Base-by-base conservation (phyloP, 2,329 filamentous ascomycete species). In the Periconia sp. region DNA sequence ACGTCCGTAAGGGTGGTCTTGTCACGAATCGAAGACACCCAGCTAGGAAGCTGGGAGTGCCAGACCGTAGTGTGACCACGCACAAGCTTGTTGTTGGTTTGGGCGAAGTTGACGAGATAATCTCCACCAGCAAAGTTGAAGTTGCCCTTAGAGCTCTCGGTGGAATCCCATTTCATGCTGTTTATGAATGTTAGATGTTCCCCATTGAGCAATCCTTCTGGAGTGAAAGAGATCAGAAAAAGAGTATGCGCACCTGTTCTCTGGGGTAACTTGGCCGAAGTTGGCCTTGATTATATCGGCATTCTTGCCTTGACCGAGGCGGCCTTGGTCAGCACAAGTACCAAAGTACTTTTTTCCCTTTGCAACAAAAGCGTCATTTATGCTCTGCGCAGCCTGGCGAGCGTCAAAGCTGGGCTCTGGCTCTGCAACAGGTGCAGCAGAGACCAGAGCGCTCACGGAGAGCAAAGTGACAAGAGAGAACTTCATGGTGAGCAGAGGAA, bases 321-420 rank as follows among this genome's bases (percentile, higher is more conserved):
- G 80, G 57, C 73, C 74, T 60, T 82, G 78, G 64, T 89, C 86
- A 1, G 81, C 77, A 61, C 75, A 78, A 15, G 80, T 82, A 60
- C 87, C 87, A 51, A 82, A 86, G 75, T 89, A 90, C 61, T 82
- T 78, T 76, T 87, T 89, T 59, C 86, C 86, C 69, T 85, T 83
- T 50, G 80, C 79, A 64, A 82, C 80, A 73, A 88, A 82, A 20
- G 81, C 76, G 50, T 71, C 71, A 68, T 87, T 76, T 60, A 88
- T 78, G 74, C 81, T 85, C 55, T 72, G 59, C 3, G 69, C 60
- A 37, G 69, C 69, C 55, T 73, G 69, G 44, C 70, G 70, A 40
- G 61, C 57, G 41, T 62, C 60, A 31, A 72, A 58, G 2, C 64
- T 15, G 15, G 58, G 53, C 56, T 70, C 66, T 44, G 69, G 64